Percentiles rank a stretch among this genome's conserved stretches.
These are phyloP conservation scores for Tilletiaria anomala DNA, from an alignment of 1,284 basidiomycete genomes.

Conservation along the genomic window DNA sequence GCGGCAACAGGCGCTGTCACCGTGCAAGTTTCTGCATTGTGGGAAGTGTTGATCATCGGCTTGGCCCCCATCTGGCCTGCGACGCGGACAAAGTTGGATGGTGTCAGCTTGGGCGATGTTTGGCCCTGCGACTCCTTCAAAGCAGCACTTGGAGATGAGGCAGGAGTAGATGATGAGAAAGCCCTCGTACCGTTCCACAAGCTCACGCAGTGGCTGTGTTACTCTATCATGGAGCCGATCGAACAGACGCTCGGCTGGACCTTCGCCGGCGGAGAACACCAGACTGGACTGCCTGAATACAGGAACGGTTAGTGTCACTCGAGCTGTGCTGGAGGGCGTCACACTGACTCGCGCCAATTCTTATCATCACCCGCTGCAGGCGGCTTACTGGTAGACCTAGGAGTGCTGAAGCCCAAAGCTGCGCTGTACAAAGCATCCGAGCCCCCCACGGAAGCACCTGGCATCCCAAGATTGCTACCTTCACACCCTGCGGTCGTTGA, in stretches of 20 bases:
- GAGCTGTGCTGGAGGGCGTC: too few species aligned
- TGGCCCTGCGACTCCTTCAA: constrained; percentile 49
- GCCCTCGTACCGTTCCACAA: constrained; percentile 87
- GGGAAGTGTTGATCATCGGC: constrained; percentile 67
- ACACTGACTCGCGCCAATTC: too few species aligned
- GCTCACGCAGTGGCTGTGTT: constrained; percentile 59
- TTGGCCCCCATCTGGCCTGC: constrained; percentile 73
- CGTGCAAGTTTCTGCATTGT: constrained; percentile 44
- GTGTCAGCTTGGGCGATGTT: constrained; percentile 66
- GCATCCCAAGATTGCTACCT: constrained; percentile 48
- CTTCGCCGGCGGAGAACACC: constrained; percentile 57
- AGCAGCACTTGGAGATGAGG: background rate
- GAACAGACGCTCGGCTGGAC: constrained; percentile 53
- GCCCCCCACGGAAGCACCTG: background rate
- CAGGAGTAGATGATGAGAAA: constrained; percentile 27
- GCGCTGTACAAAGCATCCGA: constrained; percentile 4
- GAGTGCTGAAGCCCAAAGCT: constrained; percentile 31
- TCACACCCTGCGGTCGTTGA: constrained; percentile 82
- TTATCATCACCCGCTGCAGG: too few species aligned
- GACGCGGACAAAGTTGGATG: constrained; percentile 53
- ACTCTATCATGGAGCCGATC: constrained; percentile 23
- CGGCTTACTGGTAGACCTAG: constrained; percentile 72
- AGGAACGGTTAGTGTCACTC: too few species aligned
- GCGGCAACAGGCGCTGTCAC: constrained; percentile 15
- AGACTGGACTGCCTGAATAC: constrained; percentile 48